These are phyloP conservation scores for Phlyctochytrium planicorne DNA, from an alignment of 192 early-diverging fungal species.

Conservation along the genomic window DNA sequence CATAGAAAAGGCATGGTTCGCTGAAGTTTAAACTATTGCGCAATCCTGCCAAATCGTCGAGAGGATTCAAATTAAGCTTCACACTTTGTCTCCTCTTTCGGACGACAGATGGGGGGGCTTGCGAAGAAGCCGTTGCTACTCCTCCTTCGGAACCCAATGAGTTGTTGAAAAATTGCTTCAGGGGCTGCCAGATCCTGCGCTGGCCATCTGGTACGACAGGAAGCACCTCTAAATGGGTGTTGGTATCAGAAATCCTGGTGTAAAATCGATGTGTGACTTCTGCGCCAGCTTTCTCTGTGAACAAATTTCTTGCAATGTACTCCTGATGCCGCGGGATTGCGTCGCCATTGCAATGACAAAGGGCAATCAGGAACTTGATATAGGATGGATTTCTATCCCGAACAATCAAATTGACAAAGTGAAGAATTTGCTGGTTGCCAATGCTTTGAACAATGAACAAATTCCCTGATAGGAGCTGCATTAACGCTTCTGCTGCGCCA, in stretches of 20 bases:
- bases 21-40: too few relatives aligned
- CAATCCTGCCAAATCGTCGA: too few relatives aligned
- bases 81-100: too few relatives aligned
- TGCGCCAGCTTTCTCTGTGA: not conserved
- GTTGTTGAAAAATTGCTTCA: slow-evolving; percentile 24
- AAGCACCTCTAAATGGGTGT: slow-evolving; percentile 18
- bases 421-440: slow-evolving; percentile 18
- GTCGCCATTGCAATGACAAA: slow-evolving; percentile 33
- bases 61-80: too few relatives aligned
- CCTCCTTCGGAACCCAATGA: too few relatives aligned
- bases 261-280: slow-evolving; percentile 16
- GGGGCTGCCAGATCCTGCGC: slow-evolving; percentile 22
- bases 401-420: slow-evolving; percentile 26
- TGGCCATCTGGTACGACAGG: slow-evolving; percentile 14
- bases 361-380: slow-evolving; percentile 35
- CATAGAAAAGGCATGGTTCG: too few relatives aligned
- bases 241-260: not conserved
- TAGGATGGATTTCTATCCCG: slow-evolving; percentile 31
- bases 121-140: too few relatives aligned
- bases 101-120: too few relatives aligned
- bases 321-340: slow-evolving; percentile 27
- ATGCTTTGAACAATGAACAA: slow-evolving; percentile 28
- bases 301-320: slow-evolving; percentile 26
- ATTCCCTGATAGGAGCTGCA: slow-evolving; percentile 38
- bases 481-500: slow-evolving; percentile 39